phyloP scores from a whole-genome alignment of 2,329 filamentous ascomycete genomes.

The Cryphonectria naterciae region DNA sequence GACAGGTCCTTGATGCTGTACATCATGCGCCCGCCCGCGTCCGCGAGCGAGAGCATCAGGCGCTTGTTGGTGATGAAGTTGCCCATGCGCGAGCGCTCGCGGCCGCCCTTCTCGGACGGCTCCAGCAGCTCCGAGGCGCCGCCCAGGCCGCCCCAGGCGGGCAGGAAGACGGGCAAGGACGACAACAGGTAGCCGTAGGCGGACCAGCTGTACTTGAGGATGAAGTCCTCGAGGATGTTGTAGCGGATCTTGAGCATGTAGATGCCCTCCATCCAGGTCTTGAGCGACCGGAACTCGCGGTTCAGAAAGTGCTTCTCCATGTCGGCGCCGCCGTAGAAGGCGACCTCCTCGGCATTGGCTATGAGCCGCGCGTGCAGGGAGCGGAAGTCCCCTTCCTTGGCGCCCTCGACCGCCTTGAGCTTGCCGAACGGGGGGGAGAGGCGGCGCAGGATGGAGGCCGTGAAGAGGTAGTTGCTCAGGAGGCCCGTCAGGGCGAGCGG shows the following conservation, averaged over 20 bases:
- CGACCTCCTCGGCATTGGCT: conserved; percentile 95
- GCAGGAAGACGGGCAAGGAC: conserved; percentile 90
- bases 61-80: conserved; percentile 99
- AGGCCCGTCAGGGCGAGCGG: conserved; percentile 85
- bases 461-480: conserved; percentile 90
- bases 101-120: conserved; percentile 53
- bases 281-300: conserved; percentile 88
- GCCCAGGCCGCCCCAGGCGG: conserved; percentile 87
- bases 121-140: conserved; percentile 70
- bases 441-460: conserved; percentile 83
- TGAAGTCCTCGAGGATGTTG: conserved; percentile 98
- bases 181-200: conserved; percentile 95
- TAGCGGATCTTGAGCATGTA: conserved; percentile 98
- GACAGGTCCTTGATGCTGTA: conserved; percentile 98
- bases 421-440: conserved; percentile 96
- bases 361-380: conserved; percentile 89
- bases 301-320: conserved; percentile 94
- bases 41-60: conserved; percentile 94
- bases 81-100: conserved; percentile 89
- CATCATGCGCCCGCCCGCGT: conserved; percentile 98
- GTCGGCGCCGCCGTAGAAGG: conserved; percentile 94
- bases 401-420: conserved; percentile 92
- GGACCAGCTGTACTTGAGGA: conserved; percentile 98
- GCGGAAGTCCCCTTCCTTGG: conserved; percentile 93
- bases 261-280: conserved; percentile 97